Base-by-base conservation (phyloP, 2,329 filamentous ascomycete genomes). In the Aureobasidium leucospermi region DNA sequence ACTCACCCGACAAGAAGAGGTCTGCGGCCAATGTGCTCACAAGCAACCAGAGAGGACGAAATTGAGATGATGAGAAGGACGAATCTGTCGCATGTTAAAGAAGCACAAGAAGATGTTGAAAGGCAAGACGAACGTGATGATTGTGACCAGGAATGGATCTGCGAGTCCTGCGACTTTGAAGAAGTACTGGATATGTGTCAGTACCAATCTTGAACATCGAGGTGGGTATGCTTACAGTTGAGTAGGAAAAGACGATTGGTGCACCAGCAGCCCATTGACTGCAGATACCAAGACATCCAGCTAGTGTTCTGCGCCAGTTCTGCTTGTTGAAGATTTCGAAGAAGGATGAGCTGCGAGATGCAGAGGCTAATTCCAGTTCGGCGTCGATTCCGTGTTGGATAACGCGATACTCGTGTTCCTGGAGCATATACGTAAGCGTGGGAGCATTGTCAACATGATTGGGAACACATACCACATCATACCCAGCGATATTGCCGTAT, bases 21-120 rank as follows among this genome's bases (percentile, higher is more conserved):
- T 19, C 60, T 48, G 9, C 62, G 62, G 19, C 62, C 60, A 10
- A 63, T 58, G 16, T 62, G 56, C 34, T 62, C 62, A 56, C 62
- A 63, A 9, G 60, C 62, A 36, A 62, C 29, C 42, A 63, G 32
- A 11, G 62, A 63, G 36, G 52, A 58, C 19, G 56, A 63, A 38
- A 63, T 63, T 13, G 62, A 75, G 9, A 74, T 71, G 46, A 76
- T 63, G 32, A 75, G 65, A 19, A 76, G 67, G 15, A 55, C 51
- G 29, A 55, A 55, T 28, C 51, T 55, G 51, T 5, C 6, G 9
- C 11, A 10, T 13, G 23, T 55, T 13, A 43, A 23, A 3, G 19
- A 3, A 19, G 10, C 10, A 16, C 28, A 11, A 1, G 13, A 32
- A 9, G 8, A 15, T 31, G 29, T 3, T 4, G 6, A 28, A 13